Base-by-base conservation (phyloP, 2,329 filamentous ascomycete genomes). In the Ciborinia camelliae region DNA sequence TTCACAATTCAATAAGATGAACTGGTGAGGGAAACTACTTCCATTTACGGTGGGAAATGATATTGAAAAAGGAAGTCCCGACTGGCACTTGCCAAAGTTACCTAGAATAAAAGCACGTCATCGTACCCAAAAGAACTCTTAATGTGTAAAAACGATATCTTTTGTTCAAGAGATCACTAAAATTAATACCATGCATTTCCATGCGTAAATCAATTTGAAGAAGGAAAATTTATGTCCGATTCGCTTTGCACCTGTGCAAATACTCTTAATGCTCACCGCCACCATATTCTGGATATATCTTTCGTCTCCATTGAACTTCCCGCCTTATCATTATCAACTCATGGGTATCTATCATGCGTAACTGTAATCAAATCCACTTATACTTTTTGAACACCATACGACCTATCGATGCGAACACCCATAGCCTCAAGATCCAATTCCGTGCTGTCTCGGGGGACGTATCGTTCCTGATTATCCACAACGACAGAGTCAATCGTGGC, bases 361-460 rank as follows among this genome's bases (percentile, higher is more conserved):
- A 9, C n/a, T 59, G n/a, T 59, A 26, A 15, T 26, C n/a, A 51
- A 30, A 35, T 26, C 18, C n/a, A 30, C 39, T 62, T 32, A 65
- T 30, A 26, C 57, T 23, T 66, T 67, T 14, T 67, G 66, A 65
- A 73, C 55, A 39, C 68, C 68, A 54, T 71, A 73, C 10, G 70
- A 67, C 30, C 62, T 67, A 52, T 72, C 66, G 30, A 73, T 65
- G 15, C 71, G 52, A 53, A 73, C 69, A 51, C 72, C 72, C 68
- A 72, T 70, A 15, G 47, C 63, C 59, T 73, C 71, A 4, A 73
- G 58, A 59, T 73, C 72, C 18, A 70, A 32, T 32, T 73, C 72
- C 3, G 71, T 72, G 51, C 72, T 73, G 39, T 73, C 71, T 68
- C 71, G 63, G 14, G n/a, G 28, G 10, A n/a, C 26, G 39, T 47